A percentile compares a stretch with the other conserved stretches of the same genome.
Evolutionary conservation across 2,329 filamentous ascomycete genomes (phyloP).

Genomic region (Pestalotiopsis sp.): DNA sequence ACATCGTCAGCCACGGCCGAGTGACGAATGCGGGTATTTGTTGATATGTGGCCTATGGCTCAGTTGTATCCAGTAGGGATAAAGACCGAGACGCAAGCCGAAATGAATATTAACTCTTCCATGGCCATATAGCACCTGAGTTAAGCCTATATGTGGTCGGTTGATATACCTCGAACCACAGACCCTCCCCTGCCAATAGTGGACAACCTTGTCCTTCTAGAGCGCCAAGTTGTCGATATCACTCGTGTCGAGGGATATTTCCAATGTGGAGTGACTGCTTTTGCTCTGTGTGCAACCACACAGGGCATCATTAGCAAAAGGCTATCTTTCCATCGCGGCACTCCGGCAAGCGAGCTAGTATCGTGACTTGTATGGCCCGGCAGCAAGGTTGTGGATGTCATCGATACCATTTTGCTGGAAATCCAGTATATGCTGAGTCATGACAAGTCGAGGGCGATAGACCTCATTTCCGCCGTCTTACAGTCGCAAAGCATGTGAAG

Average conservation of each 20-base stretch:
- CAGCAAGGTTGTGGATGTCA: background rate
- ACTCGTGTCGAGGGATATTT: background rate
- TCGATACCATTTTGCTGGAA: background rate
- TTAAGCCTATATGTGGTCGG: constrained; percentile 39
- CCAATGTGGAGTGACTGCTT: background rate
- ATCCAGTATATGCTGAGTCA: background rate
- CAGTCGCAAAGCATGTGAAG: constrained; percentile 7
- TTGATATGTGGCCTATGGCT: constrained; percentile 1
- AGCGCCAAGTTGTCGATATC: background rate
- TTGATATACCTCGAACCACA: constrained; percentile 36
- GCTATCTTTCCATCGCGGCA: background rate
- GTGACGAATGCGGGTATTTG: background rate
- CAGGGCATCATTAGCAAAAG: background rate
- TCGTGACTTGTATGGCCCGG: background rate
- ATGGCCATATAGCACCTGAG: constrained; percentile 32
- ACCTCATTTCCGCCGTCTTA: background rate
- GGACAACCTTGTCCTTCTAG: constrained; percentile 16
- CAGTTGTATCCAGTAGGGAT: background rate
- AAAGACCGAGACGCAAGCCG: constrained; percentile 28
- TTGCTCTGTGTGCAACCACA: constrained; percentile 9
- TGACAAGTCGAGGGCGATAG: background rate
- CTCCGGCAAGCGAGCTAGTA: background rate
- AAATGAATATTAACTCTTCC: constrained; percentile 36
- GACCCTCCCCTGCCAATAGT: constrained; percentile 22
- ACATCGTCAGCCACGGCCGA: background rate